Evolutionary conservation across 805 yeast species (phyloP).

Genomic region (Blastobotrys chiropterorum): DNA sequence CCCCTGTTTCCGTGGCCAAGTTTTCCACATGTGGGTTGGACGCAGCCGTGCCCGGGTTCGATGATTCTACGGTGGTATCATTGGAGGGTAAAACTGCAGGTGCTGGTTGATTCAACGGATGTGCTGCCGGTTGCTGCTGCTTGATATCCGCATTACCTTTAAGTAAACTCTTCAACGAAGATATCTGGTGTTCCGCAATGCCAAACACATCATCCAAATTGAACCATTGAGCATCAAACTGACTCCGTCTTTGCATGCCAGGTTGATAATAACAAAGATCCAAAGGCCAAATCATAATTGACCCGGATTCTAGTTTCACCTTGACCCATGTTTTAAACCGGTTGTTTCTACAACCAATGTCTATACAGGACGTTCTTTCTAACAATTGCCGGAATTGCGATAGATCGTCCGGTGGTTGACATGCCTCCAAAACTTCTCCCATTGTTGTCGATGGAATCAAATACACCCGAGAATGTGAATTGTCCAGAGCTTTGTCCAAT

Average conservation of each 20-base stretch:
- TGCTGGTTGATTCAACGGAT: neutral
- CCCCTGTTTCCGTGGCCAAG: neutral
- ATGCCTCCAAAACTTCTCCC: conserved; percentile 7
- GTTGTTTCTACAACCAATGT: neutral
- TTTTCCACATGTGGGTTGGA: conserved; percentile 1
- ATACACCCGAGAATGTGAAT: conserved; percentile 1
- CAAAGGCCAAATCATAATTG: conserved; percentile 22
- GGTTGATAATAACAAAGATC: conserved; percentile 21
- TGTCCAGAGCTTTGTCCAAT: conserved; percentile 10
- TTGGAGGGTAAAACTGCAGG: too few species aligned
- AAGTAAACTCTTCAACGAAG: conserved; percentile 1
- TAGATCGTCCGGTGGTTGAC: conserved; percentile 5
- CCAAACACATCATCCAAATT: conserved; percentile 18
- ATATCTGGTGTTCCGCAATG: conserved; percentile 15
- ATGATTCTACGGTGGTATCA: too few species aligned
- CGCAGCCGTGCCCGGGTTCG: too few species aligned
- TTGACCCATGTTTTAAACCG: conserved; percentile 10
- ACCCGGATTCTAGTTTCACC: conserved; percentile 10
- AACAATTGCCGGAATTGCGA: conserved; percentile 5
- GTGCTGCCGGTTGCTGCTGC: conserved; percentile 4
- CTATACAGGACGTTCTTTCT: conserved; percentile 1
- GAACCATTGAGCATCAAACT: conserved; percentile 18
- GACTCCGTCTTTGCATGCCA: conserved; percentile 4
- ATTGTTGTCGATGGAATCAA: conserved; percentile 7
- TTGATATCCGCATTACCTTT: neutral